Evolutionary conservation across 2,329 filamentous ascomycete genomes (phyloP).

Genomic region (Fusarium graminum): DNA sequence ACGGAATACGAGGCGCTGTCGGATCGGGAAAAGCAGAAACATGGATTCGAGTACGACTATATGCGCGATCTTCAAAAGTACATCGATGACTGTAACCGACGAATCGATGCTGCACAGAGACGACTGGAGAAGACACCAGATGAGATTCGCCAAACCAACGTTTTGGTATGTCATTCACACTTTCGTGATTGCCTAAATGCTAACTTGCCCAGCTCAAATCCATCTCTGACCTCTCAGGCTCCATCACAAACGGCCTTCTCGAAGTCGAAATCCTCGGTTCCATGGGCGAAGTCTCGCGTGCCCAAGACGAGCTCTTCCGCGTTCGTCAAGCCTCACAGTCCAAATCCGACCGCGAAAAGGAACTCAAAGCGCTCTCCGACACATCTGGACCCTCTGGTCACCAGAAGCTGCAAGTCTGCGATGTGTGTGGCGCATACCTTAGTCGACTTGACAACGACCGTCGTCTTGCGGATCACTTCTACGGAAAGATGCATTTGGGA

Average conservation of each 20-base stretch:
- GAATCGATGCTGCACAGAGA: slow-evolving; percentile 91
- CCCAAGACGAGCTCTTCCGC: slow-evolving; percentile 89
- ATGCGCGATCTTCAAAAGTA: slow-evolving; percentile 96
- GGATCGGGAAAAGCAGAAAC: slow-evolving; percentile 77
- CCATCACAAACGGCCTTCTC: slow-evolving; percentile 83
- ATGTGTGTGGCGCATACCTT: slow-evolving; percentile 96
- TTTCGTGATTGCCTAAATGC: neutral
- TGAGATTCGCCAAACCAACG: slow-evolving; percentile 95
- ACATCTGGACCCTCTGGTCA: slow-evolving; percentile 93
- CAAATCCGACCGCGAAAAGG: slow-evolving; percentile 86
- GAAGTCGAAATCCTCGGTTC: slow-evolving; percentile 90
- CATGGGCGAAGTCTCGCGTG: slow-evolving; percentile 81
- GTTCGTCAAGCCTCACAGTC: slow-evolving; percentile 83
- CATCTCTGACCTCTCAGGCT: slow-evolving; percentile 83
- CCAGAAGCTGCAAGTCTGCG: slow-evolving; percentile 98
- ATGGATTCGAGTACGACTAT: slow-evolving; percentile 97
- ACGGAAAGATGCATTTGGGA: slow-evolving; percentile 98
- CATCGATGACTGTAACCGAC: slow-evolving; percentile 94
- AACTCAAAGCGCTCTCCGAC: slow-evolving; percentile 90
- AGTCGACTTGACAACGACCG: slow-evolving; percentile 94
- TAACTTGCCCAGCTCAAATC: slow-evolving; percentile 71
- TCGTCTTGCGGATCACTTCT: slow-evolving; percentile 95
- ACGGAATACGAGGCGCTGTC: slow-evolving; percentile 85
- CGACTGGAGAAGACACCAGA: slow-evolving; percentile 97
- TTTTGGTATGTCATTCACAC: slow-evolving; percentile 64